Evolutionary conservation across 768 basidiomycete genomes (phyloP).

Genomic region (Podaxis sp.): DNA sequence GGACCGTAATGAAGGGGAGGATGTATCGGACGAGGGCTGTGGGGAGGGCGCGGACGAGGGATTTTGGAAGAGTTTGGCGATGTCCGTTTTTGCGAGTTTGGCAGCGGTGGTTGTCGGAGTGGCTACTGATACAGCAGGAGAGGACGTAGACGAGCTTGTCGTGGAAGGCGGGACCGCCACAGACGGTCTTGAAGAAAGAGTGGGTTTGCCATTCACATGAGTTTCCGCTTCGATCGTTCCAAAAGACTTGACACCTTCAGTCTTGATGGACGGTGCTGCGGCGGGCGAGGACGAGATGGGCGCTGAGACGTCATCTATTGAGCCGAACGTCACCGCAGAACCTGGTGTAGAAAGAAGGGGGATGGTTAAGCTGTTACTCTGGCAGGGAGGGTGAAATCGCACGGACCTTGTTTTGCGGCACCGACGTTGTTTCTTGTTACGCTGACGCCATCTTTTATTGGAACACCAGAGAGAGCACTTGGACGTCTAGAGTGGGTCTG

Average conservation of each 20-base stretch:
- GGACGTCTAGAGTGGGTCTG: conserved; percentile 76
- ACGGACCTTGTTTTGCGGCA: conserved; percentile 66
- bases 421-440: conserved; percentile 66
- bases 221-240: conserved; percentile 61
- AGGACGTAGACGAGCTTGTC: conserved; percentile 36
- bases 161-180: conserved; percentile 26
- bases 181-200: conserved; percentile 42
- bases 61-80: conserved; percentile 63
- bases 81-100: conserved; percentile 49
- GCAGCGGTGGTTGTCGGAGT: conserved; percentile 30
- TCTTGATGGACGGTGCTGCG: conserved; percentile 61
- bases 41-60: conserved; percentile 51
- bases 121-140: conserved; percentile 34
- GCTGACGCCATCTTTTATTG: conserved; percentile 79
- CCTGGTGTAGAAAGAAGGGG: conserved; percentile 33
- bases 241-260: conserved; percentile 78
- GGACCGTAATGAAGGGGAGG: conserved; percentile 58
- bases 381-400: conserved; percentile 15
- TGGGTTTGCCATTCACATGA: conserved; percentile 65
- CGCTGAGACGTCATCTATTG: conserved; percentile 79
- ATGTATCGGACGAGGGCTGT: conserved; percentile 50
- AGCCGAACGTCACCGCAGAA: conserved; percentile 83
- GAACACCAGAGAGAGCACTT: conserved; percentile 68
- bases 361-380: conserved; percentile 15
- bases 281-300: conserved; percentile 85